Conservation (phyloP, 2,329 filamentous ascomycete genomes). For the Pezicula neosporulosa region DNA sequence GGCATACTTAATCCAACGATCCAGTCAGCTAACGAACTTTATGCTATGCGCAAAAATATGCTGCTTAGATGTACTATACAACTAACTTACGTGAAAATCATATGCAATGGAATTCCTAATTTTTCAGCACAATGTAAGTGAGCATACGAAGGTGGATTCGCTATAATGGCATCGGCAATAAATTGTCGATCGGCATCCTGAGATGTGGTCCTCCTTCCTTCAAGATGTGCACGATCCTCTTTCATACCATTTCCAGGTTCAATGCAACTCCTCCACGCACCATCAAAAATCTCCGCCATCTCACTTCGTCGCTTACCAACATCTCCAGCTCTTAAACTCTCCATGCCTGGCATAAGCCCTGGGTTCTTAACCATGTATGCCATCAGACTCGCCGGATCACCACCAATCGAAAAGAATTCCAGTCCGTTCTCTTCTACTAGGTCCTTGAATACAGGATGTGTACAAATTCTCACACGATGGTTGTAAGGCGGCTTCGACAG, state of each 20-base stretch:
- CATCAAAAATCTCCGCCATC: conserved; percentile 71
- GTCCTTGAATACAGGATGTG: conserved; percentile 71
- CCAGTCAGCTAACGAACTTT: background rate
- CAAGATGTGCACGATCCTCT: background rate
- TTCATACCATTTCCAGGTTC: conserved; percentile 64
- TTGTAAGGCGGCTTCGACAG: conserved; percentile 61
- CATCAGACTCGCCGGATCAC: conserved; percentile 55
- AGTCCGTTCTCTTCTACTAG: conserved; percentile 69
- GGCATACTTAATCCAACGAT: conserved; percentile 15
- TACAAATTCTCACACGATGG: conserved; percentile 73
- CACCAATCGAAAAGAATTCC: conserved; percentile 77
- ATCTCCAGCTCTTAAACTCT: conserved; percentile 71
- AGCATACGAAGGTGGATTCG: conserved; percentile 74
- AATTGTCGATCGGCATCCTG: conserved; percentile 48
- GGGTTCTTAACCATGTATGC: conserved; percentile 84
- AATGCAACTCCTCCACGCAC: conserved; percentile 81
- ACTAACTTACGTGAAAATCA: conserved; percentile 76
- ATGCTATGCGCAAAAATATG: conserved; percentile 6
- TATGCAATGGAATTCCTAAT: conserved; percentile 69
- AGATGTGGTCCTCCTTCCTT: background rate
- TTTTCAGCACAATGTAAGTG: conserved; percentile 77
- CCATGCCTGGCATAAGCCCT: conserved; percentile 76
- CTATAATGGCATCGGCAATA: conserved; percentile 73
- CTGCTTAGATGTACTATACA: conserved; percentile 54
- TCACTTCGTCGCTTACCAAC: conserved; percentile 68